A percentile compares a stretch with the other conserved stretches of the same genome.
Evolutionary conservation across 2,329 filamentous ascomycete species (phyloP).

Genomic region (Lizonia empirigonia): DNA sequence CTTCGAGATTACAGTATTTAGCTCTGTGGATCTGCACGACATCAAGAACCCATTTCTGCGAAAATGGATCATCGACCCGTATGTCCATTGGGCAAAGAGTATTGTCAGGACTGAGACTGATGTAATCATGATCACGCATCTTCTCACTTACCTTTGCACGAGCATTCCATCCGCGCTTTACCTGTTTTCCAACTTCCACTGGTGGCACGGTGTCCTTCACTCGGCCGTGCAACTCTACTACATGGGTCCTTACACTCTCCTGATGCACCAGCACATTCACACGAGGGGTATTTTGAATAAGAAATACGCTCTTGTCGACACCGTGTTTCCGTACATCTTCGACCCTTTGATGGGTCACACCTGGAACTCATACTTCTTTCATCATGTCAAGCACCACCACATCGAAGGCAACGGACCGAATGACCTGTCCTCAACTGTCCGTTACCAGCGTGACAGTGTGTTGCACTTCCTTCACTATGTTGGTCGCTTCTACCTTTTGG

Average conservation of each 20-base stretch:
- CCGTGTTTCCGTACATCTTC: slow-evolving; percentile 71
- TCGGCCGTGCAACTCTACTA: slow-evolving; percentile 69
- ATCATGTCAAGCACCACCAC: slow-evolving; percentile 86
- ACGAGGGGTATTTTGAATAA: slow-evolving; percentile 70
- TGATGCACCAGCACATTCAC: slow-evolving; percentile 87
- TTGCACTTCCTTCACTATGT: slow-evolving; percentile 73
- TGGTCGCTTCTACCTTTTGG: slow-evolving; percentile 72
- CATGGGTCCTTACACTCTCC: slow-evolving; percentile 75
- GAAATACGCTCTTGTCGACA: slow-evolving; percentile 63
- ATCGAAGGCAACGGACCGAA: slow-evolving; percentile 79
- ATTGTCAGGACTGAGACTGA: slow-evolving; percentile 71
- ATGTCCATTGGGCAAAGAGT: slow-evolving; percentile 60
- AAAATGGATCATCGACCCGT: slow-evolving; percentile 62
- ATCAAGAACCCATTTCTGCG: slow-evolving; percentile 48
- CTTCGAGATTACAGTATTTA: slow-evolving; percentile 63
- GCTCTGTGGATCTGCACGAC: slow-evolving; percentile 57
- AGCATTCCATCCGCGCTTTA: slow-evolving; percentile 71
- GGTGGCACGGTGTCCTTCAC: slow-evolving; percentile 70
- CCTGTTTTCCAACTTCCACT: slow-evolving; percentile 70
- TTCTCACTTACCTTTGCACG: slow-evolving; percentile 72
- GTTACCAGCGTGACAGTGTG: slow-evolving; percentile 73
- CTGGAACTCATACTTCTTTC: slow-evolving; percentile 84
- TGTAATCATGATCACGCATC: slow-evolving; percentile 78
- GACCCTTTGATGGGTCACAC: slow-evolving; percentile 82
- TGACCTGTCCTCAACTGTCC: slow-evolving; percentile 76